Evolutionary conservation across 305 asterid genomes (phyloP), one percentile per base, ranked within the genome.

Genomic region (Fraxinus nigra): DNA sequence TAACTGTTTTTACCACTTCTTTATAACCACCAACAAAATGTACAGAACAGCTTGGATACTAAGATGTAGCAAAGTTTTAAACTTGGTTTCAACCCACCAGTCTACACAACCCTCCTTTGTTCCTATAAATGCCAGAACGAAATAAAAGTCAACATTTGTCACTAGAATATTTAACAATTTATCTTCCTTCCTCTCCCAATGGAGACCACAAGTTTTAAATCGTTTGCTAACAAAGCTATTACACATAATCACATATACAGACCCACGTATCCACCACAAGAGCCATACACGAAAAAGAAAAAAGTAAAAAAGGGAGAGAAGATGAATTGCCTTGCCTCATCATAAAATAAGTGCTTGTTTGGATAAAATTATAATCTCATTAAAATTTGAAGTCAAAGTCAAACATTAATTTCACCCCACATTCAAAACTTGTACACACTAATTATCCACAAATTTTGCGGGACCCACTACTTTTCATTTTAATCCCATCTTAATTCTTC

Each of bases 351-450:
- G 69, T 59, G 13, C 69, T 20, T 20, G 30, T 20, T 59, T 59
- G 30, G 30, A 20, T 59, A 59, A 20, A 59, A 7, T 56, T 56
- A 56, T 59, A 59, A 59, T 59, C 30, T 59, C 69, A 54, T 54
- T n/a, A 54, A n/a, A 54, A 54, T n/a, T 54, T 54, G 69, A 59
- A 59, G 28, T 18, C 69, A 85, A 94, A 91, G 89, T 95, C 98
- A 88, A 93, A 90, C 97, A 94, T 90, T 89, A 94, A 89, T 20
- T 59, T 59, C 28, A 56, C 13, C 69, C 8, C 30, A 59, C 1
- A 20, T 59, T 59, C 69, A 59, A 20, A 59, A 59, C 28, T 54
- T 54, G 24, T 54, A 54, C 26, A 18, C 26, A 54, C 65, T 54
- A 54, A 54, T 54, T 54, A 54, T 54, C 26, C 26, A 54, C 65